These are phyloP conservation scores for Cephalotrichum gorgonifer DNA, from an alignment of 2,329 filamentous ascomycete genomes.

Conservation along the genomic window DNA sequence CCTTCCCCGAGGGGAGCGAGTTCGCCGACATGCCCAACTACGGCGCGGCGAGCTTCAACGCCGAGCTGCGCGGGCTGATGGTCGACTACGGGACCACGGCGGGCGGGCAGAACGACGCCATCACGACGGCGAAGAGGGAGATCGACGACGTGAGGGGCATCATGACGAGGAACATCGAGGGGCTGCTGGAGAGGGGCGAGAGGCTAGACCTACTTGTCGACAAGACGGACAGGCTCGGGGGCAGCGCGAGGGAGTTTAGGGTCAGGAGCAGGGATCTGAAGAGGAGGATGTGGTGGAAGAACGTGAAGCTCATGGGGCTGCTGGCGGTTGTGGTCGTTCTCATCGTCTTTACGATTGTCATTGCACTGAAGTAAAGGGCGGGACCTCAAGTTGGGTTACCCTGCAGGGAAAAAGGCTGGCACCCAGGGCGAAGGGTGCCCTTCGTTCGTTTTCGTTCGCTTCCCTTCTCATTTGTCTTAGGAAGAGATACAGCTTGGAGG, in stretches of 20 bases:
- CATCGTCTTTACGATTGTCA: constrained; percentile 44
- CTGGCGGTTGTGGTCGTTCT: constrained; percentile 56
- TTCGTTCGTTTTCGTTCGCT: background rate
- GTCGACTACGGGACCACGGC: constrained; percentile 73
- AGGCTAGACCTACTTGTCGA: constrained; percentile 88
- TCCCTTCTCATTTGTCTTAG: too few relatives aligned
- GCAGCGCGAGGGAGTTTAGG: constrained; percentile 81
- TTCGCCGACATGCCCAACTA: constrained; percentile 77
- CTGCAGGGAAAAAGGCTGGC: too few relatives aligned
- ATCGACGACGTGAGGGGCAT: constrained; percentile 89
- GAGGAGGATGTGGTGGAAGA: constrained; percentile 99
- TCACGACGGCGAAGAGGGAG: constrained; percentile 73
- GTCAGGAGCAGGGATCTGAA: constrained; percentile 78
- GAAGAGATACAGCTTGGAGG: too few relatives aligned
- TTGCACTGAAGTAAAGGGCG: constrained; percentile 38
- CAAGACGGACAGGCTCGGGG: constrained; percentile 88
- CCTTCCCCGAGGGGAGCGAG: constrained; percentile 58
- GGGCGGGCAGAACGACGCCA: constrained; percentile 67
- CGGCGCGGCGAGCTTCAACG: constrained; percentile 82
- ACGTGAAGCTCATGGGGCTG: constrained; percentile 85
- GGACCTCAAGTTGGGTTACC: too few relatives aligned
- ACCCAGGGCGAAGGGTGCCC: background rate
- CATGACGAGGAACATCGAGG: constrained; percentile 93
- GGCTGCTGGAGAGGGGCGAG: constrained; percentile 80
- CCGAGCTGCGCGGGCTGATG: constrained; percentile 65